Conservation (phyloP, 352 stramenopile species). For the Globisporangium ultimum region DNA sequence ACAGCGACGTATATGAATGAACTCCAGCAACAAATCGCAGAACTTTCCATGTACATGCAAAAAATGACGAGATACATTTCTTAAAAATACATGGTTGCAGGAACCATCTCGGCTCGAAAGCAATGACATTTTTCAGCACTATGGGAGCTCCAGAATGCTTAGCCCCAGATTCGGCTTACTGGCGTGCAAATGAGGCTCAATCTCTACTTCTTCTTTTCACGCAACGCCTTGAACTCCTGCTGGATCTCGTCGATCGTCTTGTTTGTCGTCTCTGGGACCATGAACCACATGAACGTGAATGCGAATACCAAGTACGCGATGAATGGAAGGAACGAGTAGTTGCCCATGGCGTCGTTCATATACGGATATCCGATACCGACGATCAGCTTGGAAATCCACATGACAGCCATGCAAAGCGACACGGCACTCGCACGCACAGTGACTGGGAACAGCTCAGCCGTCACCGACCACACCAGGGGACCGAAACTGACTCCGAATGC, state of each 20-base stretch:
- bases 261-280: constrained; percentile 43
- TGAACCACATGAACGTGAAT: constrained; percentile 30
- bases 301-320: constrained; percentile 21
- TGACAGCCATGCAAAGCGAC: constrained; percentile 33
- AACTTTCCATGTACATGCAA: too few species aligned
- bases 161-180: too few species aligned
- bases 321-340: constrained; percentile 40
- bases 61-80: too few species aligned
- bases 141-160: too few species aligned
- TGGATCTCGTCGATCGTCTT: constrained; percentile 61
- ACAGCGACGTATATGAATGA: too few species aligned
- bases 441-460: constrained; percentile 30
- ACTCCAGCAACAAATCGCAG: too few species aligned
- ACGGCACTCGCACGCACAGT: constrained; percentile 24
- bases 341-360: constrained; percentile 23
- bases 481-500: constrained; percentile 42
- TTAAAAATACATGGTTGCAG: too few species aligned
- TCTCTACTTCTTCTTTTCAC: constrained; percentile 11
- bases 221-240: constrained; percentile 26
- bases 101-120: too few species aligned
- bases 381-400: constrained; percentile 44
- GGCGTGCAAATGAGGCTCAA: too few species aligned
- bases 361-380: constrained; percentile 43
- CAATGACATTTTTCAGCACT: too few species aligned
- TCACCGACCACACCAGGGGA: constrained; percentile 36